Evolutionary conservation across 1,139 yeast genomes (phyloP), one percentile per base, ranked within the genome.

Genomic region (Blastobotrys ciferrii): DNA sequence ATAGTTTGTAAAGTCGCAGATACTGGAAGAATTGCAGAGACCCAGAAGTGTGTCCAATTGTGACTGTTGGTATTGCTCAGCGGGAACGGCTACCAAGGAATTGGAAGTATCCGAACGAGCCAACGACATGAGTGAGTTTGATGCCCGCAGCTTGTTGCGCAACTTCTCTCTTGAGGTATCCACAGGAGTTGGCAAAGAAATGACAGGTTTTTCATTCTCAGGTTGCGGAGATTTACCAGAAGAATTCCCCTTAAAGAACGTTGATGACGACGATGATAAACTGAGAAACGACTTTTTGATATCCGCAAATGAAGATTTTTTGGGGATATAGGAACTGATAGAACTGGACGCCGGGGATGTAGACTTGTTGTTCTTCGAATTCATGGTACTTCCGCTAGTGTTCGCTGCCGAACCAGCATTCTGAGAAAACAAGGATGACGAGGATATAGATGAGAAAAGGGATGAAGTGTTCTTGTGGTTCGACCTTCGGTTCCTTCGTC

Each of bases 121-220:
- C 17, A 69, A 53, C 9, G 79, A 74, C 48, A 77, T 55, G 35
- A 80, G 62, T 2, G 84, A 79, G 1, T 77, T 70, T 19, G 82
- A 77, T 48, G 77, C 78, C 52, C 73, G 71, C 44, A 81, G 65
- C 57, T 77, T 80, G 52, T 72, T 72, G 54, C 75, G 72, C 44
- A 80, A 67, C 55, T 78, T 80, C 54, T 76, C 80, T 42, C 81
- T 70, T 11, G 84, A 76, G 12, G 73, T 73, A 32, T 75, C 76
- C 49, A 76, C 78, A 5, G 82, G 81, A 1, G 76, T 71, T 0
- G 85, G 86, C 50, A 78, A 62, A 2, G 85, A 80, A n/a, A 81
- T 81, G 63, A 71, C 69, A 3, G 70, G 55, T 47, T 66, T 68
- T 42, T 59, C 65, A 39, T 46, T 48, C 32, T 43, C 39, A 37